A percentile compares a stretch with the other conserved stretches of the same genome.
These are phyloP conservation scores for Dryas drummondii DNA, from an alignment of 306 rosid species.

Conservation along the genomic window DNA sequence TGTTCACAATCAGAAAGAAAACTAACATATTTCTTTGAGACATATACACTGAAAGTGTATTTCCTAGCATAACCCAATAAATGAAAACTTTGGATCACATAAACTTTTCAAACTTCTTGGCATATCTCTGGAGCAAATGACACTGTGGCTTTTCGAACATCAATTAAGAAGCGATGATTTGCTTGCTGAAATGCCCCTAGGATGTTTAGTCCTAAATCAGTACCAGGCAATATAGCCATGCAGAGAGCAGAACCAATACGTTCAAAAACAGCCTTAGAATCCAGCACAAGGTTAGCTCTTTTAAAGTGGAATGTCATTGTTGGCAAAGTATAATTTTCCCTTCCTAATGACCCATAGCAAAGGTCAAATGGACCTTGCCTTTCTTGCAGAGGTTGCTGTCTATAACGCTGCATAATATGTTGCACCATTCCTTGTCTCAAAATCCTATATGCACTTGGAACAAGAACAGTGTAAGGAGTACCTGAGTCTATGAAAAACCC, in stretches of 20 bases:
- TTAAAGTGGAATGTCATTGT: not conserved
- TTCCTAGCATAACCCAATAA: too few species aligned
- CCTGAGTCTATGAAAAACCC: slow-evolving; percentile 2
- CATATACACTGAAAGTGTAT: too few species aligned
- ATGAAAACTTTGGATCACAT: too few species aligned
- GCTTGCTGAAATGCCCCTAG: slow-evolving; percentile 8
- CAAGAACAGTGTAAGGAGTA: not conserved
- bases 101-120: too few species aligned
- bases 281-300: slow-evolving; percentile 2
- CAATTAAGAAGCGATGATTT: too few species aligned
- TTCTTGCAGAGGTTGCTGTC: not conserved
- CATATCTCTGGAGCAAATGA: slow-evolving; percentile 11
- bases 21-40: too few species aligned
- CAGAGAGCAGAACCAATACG: not conserved
- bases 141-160: not conserved
- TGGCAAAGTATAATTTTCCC: not conserved
- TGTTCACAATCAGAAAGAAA: too few species aligned
- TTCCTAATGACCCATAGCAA: not conserved
- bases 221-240: slow-evolving; percentile 5
- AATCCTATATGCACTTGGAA: not conserved
- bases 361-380: not conserved
- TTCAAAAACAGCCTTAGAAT: not conserved
- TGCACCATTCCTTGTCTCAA: not conserved
- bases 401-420: not conserved
- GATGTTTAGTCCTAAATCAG: not conserved